These are phyloP conservation scores for Leptomonas seymouri DNA, from an alignment of 208 protist species.

Conservation along the genomic window DNA sequence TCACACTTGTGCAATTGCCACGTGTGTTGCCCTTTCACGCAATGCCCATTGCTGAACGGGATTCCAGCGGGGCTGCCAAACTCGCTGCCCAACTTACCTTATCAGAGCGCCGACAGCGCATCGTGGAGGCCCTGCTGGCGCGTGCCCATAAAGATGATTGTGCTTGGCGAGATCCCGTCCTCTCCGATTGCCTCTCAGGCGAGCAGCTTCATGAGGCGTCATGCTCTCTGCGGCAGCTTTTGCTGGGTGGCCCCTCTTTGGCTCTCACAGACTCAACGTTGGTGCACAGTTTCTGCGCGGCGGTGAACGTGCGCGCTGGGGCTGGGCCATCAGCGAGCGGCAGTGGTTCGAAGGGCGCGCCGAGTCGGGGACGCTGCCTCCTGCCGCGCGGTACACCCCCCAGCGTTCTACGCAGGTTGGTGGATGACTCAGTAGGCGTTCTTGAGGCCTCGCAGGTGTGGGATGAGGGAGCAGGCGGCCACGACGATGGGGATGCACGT, in stretches of 20 bases:
- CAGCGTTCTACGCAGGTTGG: constrained; percentile 25
- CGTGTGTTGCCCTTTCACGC: constrained; percentile 21
- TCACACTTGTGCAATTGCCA: constrained; percentile 18
- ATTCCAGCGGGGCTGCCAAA: background rate
- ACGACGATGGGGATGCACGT: background rate
- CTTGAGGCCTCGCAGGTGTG: background rate
- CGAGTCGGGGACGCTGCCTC: constrained; percentile 24
- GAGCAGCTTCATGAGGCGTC: background rate
- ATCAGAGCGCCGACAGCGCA: constrained; percentile 14
- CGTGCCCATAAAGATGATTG: constrained; percentile 28
- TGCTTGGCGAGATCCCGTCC: constrained; percentile 19
- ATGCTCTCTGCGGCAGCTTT: constrained; percentile 26
- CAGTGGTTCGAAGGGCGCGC: background rate
- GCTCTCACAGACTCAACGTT: constrained; percentile 31
- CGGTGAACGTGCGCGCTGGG: constrained; percentile 16
- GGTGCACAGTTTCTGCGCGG: constrained; percentile 54
- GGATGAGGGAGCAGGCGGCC: background rate
- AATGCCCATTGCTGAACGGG: background rate
- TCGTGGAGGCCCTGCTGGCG: constrained; percentile 11
- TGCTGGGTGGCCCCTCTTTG: constrained; percentile 35
- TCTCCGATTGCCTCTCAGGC: background rate
- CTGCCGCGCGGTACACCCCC: constrained; percentile 66
- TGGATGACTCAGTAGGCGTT: constrained; percentile 4
- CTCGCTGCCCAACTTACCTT: background rate
- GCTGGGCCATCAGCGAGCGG: background rate